These are phyloP conservation scores for Russula vinacea DNA, from an alignment of 768 basidiomycete genomes.

Conservation along the genomic window DNA sequence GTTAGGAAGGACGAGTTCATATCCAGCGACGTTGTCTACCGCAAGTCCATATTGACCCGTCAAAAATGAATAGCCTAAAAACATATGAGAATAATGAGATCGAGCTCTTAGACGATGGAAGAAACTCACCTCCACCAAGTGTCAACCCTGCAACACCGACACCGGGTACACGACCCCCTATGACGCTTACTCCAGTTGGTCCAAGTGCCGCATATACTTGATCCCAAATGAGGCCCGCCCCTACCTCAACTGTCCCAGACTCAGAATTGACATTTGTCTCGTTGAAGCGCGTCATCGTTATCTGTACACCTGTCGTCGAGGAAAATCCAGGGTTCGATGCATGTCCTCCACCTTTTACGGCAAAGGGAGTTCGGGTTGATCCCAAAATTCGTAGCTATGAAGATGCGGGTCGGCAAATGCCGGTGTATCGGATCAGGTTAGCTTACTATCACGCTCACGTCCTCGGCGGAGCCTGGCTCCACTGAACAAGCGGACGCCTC, in stretches of 20 bases:
- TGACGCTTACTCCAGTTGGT: constrained; percentile 24
- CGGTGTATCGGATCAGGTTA: neutral
- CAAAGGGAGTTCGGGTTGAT: constrained; percentile 6
- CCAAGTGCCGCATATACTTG: constrained; percentile 28
- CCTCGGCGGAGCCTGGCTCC: constrained; percentile 22
- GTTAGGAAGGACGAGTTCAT: constrained; percentile 35
- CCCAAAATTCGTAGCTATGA: constrained; percentile 17
- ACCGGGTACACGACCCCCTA: constrained; percentile 28
- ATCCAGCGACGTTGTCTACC: constrained; percentile 37
- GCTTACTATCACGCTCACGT: constrained; percentile 1
- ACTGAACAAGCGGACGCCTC: constrained; percentile 24
- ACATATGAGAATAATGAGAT: neutral
- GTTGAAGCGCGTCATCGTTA: constrained; percentile 31
- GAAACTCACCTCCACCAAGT: constrained; percentile 30
- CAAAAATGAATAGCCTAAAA: constrained; percentile 35
- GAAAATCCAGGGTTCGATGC: constrained; percentile 30
- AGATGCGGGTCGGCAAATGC: too few relatives aligned
- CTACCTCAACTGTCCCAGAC: constrained; percentile 18
- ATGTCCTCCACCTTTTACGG: constrained; percentile 33
- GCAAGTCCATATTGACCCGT: constrained; percentile 37
- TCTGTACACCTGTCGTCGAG: constrained; percentile 33
- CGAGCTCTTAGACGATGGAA: neutral
- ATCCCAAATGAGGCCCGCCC: constrained; percentile 33
- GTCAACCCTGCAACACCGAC: constrained; percentile 32
- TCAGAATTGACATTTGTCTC: neutral